Percentiles rank a stretch among this genome's conserved stretches.
phyloP scores from a whole-genome alignment of 768 basidiomycete genomes.

The Guyanaporus albipodus region DNA sequence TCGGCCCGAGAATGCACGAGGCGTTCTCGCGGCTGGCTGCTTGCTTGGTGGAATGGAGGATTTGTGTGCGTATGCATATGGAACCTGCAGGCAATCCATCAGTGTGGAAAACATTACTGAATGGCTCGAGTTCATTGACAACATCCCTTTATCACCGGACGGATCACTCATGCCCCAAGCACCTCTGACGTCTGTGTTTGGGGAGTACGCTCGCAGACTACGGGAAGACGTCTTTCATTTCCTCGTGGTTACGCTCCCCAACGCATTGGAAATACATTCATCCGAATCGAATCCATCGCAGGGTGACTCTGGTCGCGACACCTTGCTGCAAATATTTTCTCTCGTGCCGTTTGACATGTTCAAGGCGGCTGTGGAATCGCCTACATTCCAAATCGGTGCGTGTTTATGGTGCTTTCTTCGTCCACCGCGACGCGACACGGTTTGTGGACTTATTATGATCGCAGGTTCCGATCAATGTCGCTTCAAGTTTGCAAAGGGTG shows the following conservation, averaged over 20 bases:
- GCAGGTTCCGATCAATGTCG: slow-evolving; percentile 79
- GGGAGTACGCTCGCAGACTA: slow-evolving; percentile 70
- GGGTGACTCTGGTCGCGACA: slow-evolving; percentile 52
- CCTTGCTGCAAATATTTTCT: slow-evolving; percentile 70
- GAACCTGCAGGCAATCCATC: slow-evolving; percentile 72
- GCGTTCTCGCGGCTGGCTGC: slow-evolving; percentile 80
- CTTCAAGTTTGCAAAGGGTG: slow-evolving; percentile 91
- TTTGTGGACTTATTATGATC: slow-evolving; percentile 16
- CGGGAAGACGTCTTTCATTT: slow-evolving; percentile 77
- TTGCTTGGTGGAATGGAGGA: slow-evolving; percentile 87
- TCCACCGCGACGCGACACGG: slow-evolving; percentile 3
- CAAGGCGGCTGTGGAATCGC: slow-evolving; percentile 76
- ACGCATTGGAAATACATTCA: slow-evolving; percentile 52
- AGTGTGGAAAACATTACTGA: slow-evolving; percentile 66
- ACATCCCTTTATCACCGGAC: slow-evolving; percentile 45
- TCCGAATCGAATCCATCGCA: slow-evolving; percentile 37
- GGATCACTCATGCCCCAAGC: slow-evolving; percentile 44
- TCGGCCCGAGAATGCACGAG: slow-evolving; percentile 75
- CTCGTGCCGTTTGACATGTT: slow-evolving; percentile 85
- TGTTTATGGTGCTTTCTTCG: slow-evolving; percentile 12
- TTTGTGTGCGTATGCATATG: slow-evolving; percentile 74
- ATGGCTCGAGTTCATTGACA: slow-evolving; percentile 77
- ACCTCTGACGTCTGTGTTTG: slow-evolving; percentile 59
- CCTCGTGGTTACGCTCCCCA: slow-evolving; percentile 71
- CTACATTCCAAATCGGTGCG: slow-evolving; percentile 74